phyloP scores from a whole-genome alignment of 2,329 filamentous ascomycete species.

The Apiospora pterosperma region DNA sequence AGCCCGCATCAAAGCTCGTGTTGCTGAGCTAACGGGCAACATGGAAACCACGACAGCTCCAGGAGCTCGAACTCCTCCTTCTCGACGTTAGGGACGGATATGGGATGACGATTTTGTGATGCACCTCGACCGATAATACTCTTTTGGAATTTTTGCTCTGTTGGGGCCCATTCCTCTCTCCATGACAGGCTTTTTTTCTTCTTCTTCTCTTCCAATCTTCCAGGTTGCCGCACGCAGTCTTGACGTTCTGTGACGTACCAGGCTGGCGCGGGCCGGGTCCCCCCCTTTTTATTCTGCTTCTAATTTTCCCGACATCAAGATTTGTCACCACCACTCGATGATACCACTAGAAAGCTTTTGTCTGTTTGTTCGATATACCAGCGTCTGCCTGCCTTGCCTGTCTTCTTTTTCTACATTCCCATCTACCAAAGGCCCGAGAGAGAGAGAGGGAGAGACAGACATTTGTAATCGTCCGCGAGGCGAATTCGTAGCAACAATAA shows the following conservation, averaged over 20 bases:
- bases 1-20: constrained; percentile 94
- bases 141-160: not conserved
- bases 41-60: constrained; percentile 56
- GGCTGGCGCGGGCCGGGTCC: not conserved
- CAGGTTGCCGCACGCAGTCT: not conserved
- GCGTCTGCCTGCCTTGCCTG: not conserved
- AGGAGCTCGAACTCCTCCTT: constrained; percentile 29
- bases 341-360: constrained; percentile 30
- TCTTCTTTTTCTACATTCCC: not conserved
- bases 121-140: constrained; percentile 5
- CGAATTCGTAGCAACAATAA: not conserved
- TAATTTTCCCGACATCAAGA: constrained; percentile 17
- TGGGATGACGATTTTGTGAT: constrained; percentile 19
- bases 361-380: constrained; percentile 12
- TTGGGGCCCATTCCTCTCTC: not conserved
- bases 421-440: not conserved
- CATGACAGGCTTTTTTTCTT: not conserved
- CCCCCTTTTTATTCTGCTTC: not conserved
- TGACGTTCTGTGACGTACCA: not conserved
- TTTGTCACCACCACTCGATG: constrained; percentile 21
- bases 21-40: constrained; percentile 87
- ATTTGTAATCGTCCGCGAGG: not conserved
- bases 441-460: not conserved
- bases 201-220: not conserved
- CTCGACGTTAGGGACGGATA: constrained; percentile 30